These are phyloP conservation scores for Apiospora sp. DNA, from an alignment of 2,329 filamentous ascomycete genomes.

Conservation along the genomic window DNA sequence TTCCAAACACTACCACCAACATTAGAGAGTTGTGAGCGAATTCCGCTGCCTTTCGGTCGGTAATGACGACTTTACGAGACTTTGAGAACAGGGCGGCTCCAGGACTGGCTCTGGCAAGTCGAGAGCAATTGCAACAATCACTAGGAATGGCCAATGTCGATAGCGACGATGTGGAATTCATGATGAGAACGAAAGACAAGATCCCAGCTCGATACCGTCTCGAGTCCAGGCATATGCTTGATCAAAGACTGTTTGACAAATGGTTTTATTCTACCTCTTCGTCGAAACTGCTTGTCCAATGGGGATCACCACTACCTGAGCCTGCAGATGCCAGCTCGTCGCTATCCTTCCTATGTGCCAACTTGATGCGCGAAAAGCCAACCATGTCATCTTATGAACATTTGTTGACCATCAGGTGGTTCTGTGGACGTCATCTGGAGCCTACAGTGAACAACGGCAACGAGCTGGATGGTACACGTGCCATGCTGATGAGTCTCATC, in stretches of 20 bases:
- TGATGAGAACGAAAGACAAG: no score
- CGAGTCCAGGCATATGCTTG: slow-evolving; percentile 25
- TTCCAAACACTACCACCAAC: no score
- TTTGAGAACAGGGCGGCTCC: no score
- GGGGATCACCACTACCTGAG: slow-evolving; percentile 2
- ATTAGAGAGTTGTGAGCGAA: no score
- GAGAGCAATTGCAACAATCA: no score
- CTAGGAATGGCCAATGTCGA: no score
- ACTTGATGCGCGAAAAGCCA: neutral
- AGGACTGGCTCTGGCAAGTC: no score
- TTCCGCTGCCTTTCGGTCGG: no score
- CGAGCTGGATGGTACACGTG: neutral
- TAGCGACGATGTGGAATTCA: no score
- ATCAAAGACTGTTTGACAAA: slow-evolving; percentile 19
- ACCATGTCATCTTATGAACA: neutral
- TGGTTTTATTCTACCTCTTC: slow-evolving; percentile 25
- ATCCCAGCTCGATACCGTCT: neutral
- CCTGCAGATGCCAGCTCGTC: slow-evolving; percentile 22
- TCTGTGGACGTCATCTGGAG: slow-evolving; percentile 26
- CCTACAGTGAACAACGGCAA: neutral
- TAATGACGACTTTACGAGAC: no score
- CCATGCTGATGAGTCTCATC: slow-evolving; percentile 28
- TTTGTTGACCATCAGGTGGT: slow-evolving; percentile 26
- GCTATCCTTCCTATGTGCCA: slow-evolving; percentile 25
- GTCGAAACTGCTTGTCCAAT: slow-evolving; percentile 27